Evolutionary conservation across 176 grass and related monocot species (phyloP).

Genomic region (Rhipidocladum racemiflorum): DNA sequence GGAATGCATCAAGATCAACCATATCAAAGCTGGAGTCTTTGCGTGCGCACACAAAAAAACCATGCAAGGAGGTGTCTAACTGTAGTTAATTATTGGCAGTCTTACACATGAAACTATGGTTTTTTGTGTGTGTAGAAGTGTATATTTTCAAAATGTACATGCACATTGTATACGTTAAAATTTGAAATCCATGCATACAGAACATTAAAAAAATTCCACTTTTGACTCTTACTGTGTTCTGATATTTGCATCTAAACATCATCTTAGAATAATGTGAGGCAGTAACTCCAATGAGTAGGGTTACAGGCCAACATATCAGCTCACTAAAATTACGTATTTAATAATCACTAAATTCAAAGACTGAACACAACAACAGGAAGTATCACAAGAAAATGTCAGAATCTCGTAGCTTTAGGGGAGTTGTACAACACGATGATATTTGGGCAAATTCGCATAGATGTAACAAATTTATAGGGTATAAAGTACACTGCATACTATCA

Average conservation of each 20-base stretch:
- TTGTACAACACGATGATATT: background rate
- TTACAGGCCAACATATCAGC: background rate
- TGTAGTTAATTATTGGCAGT: background rate
- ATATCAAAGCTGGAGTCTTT: slow-evolving; percentile 2
- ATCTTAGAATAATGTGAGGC: background rate
- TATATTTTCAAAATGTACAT: background rate
- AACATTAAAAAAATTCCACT: slow-evolving; percentile 1
- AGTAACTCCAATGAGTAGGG: background rate
- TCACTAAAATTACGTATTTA: background rate
- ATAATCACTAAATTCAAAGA: slow-evolving; percentile 18
- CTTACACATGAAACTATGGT: background rate
- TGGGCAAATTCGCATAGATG: background rate
- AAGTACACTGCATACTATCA: background rate
- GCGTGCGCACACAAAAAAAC: background rate
- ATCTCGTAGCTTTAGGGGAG: background rate
- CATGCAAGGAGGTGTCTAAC: background rate
- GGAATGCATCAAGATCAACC: slow-evolving; percentile 19
- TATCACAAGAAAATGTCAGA: background rate
- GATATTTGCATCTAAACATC: background rate
- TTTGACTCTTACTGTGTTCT: background rate
- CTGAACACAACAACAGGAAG: background rate
- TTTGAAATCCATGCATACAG: background rate
- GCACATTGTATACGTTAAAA: background rate
- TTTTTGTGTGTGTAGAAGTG: background rate
- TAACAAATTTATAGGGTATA: background rate